Conservation (phyloP, 441 rosid genomes). For the Aleurites moluccanus region DNA sequence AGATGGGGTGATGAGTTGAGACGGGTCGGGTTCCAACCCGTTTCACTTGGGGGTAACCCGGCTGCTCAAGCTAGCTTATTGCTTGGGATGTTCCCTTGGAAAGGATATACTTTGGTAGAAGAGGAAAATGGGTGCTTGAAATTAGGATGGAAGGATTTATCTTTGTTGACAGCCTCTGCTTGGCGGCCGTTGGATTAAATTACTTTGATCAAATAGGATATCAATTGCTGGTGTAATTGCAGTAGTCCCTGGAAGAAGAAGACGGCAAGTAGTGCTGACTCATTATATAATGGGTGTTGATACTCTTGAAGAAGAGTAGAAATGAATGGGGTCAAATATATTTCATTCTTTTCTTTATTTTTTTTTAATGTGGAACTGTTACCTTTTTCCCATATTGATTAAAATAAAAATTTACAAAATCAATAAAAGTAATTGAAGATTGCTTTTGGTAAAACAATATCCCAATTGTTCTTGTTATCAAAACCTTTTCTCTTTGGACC, state of each 20-base stretch:
- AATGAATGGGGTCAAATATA: no score
- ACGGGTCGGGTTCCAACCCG: slow-evolving; percentile 63
- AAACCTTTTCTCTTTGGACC: not conserved
- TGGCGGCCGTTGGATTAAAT: slow-evolving; percentile 71
- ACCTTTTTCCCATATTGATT: not conserved
- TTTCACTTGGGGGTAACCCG: slow-evolving; percentile 79
- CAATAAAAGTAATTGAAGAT: not conserved
- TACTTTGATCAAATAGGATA: not conserved
- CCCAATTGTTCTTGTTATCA: not conserved
- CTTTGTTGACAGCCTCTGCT: slow-evolving; percentile 79
- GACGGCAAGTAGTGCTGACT: not conserved
- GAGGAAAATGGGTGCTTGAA: slow-evolving; percentile 73
- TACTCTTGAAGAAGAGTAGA: no score
- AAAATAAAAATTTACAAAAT: not conserved
- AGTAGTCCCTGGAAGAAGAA: not conserved
- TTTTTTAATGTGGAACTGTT: not conserved
- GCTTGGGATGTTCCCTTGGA: slow-evolving; percentile 86
- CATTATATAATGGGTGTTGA: no score
- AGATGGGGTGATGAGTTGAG: slow-evolving; percentile 71
- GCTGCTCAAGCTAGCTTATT: slow-evolving; percentile 76
- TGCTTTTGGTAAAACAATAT: not conserved
- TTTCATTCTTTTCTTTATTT: not conserved
- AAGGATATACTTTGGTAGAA: slow-evolving; percentile 75
- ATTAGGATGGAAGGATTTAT: slow-evolving; percentile 89
- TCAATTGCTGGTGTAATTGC: slow-evolving; percentile 3